phyloP scores from a whole-genome alignment of 352 stramenopile genomes.

The Stephanocyclus meneghinianus region DNA sequence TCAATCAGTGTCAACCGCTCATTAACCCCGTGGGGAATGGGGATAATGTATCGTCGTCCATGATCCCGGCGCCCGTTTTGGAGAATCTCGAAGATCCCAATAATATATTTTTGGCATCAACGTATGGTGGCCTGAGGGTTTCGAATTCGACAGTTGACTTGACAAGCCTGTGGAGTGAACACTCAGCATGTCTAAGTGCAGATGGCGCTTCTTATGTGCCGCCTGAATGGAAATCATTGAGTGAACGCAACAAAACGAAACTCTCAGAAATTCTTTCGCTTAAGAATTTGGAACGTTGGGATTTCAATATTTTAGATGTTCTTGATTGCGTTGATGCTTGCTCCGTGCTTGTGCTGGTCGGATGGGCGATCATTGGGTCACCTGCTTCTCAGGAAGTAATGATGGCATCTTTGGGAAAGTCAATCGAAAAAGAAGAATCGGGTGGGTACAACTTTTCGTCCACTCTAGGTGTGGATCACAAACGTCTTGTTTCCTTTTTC shows the following conservation, averaged over 20 bases:
- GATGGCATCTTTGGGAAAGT: conserved; percentile 10
- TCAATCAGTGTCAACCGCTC: conserved; percentile 21
- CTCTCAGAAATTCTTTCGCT: conserved; percentile 33
- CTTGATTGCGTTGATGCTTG: conserved; percentile 24
- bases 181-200: neutral
- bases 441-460: conserved; percentile 43
- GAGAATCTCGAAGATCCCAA: conserved; percentile 19
- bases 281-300: conserved; percentile 46
- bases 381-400: conserved; percentile 47
- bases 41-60: neutral
- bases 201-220: neutral
- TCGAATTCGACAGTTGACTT: neutral
- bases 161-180: neutral
- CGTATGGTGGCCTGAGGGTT: conserved; percentile 16
- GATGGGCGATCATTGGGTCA: conserved; percentile 51
- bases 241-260: conserved; percentile 7
- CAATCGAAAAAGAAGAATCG: conserved; percentile 1
- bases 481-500: conserved; percentile 49
- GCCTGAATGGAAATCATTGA: conserved; percentile 12
- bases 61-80: conserved; percentile 5
- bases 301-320: conserved; percentile 55
- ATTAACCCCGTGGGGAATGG: neutral
- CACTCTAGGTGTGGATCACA: conserved; percentile 28
- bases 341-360: conserved; percentile 39
- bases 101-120: conserved; percentile 9